Percentiles rank a stretch among this genome's conserved stretches.
These are phyloP conservation scores for Cardamine chenopodiifolia DNA, from an alignment of 345 rosid species.

Conservation along the genomic window DNA sequence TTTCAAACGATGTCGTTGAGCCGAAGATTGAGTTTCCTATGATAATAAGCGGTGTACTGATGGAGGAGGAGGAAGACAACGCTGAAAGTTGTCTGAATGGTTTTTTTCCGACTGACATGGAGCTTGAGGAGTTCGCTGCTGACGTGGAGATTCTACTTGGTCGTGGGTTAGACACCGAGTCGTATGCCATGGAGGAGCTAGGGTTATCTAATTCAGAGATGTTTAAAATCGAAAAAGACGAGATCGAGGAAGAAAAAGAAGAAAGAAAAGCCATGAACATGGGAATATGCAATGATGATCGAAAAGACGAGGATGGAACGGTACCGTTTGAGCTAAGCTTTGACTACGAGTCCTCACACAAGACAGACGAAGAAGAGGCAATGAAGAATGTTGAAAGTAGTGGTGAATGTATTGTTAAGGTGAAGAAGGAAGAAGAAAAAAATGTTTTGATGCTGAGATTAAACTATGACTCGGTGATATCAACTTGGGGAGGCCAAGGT, in stretches of 20 bases:
- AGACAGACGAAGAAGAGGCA: constrained; percentile 52
- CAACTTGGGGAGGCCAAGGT: constrained; percentile 71
- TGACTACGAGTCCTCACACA: constrained; percentile 61
- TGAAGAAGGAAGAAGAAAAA: constrained; percentile 48
- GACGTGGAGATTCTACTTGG: constrained; percentile 88
- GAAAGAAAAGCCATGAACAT: constrained; percentile 11
- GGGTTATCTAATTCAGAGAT: constrained; percentile 48
- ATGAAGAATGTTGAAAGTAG: constrained; percentile 45
- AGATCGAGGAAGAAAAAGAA: constrained; percentile 19
- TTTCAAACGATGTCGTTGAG: constrained; percentile 39
- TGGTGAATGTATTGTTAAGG: constrained; percentile 30
- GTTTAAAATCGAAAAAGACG: constrained; percentile 60
- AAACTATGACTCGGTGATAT: constrained; percentile 68
- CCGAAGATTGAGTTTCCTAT: constrained; percentile 35
- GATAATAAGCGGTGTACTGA: constrained; percentile 16
- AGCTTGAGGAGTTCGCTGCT: constrained; percentile 86
- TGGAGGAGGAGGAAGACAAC: constrained; percentile 35
- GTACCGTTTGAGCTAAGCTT: constrained; percentile 69
- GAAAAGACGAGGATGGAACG: constrained; percentile 48
- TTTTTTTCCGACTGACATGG: constrained; percentile 75
- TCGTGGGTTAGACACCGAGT: constrained; percentile 64
- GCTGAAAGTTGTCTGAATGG: constrained; percentile 47
- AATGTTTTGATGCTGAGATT: constrained; percentile 56
- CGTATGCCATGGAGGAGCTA: constrained; percentile 72
- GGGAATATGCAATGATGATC: constrained; percentile 33